Conservation (phyloP, 495 filamentous ascomycete species). For the Penicillium longicatenatum region DNA sequence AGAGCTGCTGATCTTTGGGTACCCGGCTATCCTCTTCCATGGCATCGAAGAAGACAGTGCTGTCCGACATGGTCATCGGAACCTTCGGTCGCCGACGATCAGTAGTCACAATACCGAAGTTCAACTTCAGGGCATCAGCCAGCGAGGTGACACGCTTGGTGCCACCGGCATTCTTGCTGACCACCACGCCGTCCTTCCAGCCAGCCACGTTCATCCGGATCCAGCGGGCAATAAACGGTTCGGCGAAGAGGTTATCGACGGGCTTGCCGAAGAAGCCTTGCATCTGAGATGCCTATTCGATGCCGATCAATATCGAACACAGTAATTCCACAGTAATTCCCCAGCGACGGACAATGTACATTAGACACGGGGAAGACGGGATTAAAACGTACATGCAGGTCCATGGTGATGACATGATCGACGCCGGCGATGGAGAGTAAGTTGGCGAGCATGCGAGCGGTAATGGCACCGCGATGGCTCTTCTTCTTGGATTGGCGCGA, state of each 20-base stretch:
- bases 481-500: constrained; percentile 99
- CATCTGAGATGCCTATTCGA: constrained; percentile 79
- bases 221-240: constrained; percentile 95
- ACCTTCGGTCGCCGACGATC: constrained; percentile 69
- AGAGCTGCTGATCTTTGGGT: constrained; percentile 33
- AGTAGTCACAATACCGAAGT: constrained; percentile 96
- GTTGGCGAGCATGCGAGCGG: constrained; percentile 95
- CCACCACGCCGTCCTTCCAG: constrained; percentile 91
- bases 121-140: constrained; percentile 93
- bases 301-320: constrained; percentile 23
- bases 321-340: too few species aligned
- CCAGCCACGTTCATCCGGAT: constrained; percentile 81
- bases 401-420: constrained; percentile 96
- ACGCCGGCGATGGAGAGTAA: constrained; percentile 90
- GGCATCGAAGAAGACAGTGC: constrained; percentile 56
- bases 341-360: not conserved
- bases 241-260: constrained; percentile 95
- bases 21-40: constrained; percentile 36
- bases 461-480: constrained; percentile 93
- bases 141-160: constrained; percentile 97
- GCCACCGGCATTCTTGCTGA: constrained; percentile 96
- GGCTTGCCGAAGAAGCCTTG: constrained; percentile 98
- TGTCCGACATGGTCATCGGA: constrained; percentile 64
- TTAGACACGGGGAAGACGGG: not conserved
- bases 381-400: constrained; percentile 69